A percentile compares a stretch with the other conserved stretches of the same genome.
Conservation (phyloP, 2,329 filamentous ascomycete genomes). For the Trichoderma citrinoviride region DNA sequence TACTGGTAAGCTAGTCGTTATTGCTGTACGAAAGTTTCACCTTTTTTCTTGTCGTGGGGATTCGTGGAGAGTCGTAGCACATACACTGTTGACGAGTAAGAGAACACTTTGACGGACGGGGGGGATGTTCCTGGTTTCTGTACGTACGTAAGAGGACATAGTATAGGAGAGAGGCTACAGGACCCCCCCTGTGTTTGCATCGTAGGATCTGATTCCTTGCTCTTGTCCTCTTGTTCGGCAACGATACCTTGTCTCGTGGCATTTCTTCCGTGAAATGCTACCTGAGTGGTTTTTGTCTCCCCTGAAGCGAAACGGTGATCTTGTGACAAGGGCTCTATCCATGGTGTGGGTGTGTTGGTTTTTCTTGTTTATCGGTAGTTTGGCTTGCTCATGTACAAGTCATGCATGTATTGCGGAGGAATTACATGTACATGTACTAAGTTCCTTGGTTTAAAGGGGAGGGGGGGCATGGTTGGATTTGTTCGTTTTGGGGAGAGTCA, state of each 20-base stretch:
- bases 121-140: too few species aligned
- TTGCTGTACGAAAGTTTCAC: background rate
- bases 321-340: background rate
- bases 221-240: background rate
- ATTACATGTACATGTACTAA: too few species aligned
- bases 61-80: too few species aligned
- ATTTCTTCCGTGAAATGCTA: background rate
- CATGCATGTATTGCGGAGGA: too few species aligned
- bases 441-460: background rate
- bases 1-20: background rate
- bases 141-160: too few species aligned
- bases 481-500: too few species aligned
- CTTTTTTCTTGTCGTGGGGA: too few species aligned
- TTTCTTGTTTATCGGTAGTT: background rate
- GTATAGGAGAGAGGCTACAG: background rate
- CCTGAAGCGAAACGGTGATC: background rate
- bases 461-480: background rate
- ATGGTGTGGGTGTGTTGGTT: background rate
- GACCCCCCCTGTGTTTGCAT: background rate
- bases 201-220: background rate
- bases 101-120: too few species aligned
- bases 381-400: background rate
- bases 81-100: too few species aligned
- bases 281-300: background rate
- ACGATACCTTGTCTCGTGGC: background rate